These are phyloP conservation scores for Tricholoma matsutake DNA, from an alignment of 768 basidiomycete species.

Conservation along the genomic window DNA sequence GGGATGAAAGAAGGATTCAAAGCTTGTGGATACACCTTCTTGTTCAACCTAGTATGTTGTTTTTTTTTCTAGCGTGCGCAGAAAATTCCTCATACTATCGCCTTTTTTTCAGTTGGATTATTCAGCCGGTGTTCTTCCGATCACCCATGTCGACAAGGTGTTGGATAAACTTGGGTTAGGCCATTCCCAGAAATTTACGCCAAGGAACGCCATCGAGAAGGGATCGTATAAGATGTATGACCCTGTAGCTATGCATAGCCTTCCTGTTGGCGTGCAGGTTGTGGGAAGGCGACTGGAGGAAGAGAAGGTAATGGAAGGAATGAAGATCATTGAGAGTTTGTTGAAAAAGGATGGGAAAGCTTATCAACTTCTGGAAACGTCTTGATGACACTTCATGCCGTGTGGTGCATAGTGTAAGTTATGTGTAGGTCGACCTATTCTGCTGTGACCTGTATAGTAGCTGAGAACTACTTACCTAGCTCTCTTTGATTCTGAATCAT, in stretches of 20 bases:
- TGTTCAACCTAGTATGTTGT: conserved; percentile 57
- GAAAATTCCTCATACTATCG: neutral
- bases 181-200: conserved; percentile 21
- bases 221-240: conserved; percentile 50
- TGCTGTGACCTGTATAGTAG: no score
- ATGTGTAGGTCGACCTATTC: no score
- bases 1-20: conserved; percentile 51
- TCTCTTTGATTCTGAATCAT: no score
- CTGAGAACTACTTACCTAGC: no score
- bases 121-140: conserved; percentile 55
- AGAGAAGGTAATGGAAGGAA: conserved; percentile 60
- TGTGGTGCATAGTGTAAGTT: no score
- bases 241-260: conserved; percentile 49
- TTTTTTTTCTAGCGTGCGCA: neutral
- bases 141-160: conserved; percentile 47
- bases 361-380: conserved; percentile 17
- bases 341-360: conserved; percentile 25
- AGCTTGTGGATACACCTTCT: conserved; percentile 55
- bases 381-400: neutral
- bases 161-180: conserved; percentile 36
- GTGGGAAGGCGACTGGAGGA: conserved; percentile 59
- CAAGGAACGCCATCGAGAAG: conserved; percentile 42
- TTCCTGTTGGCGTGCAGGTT: conserved; percentile 61
- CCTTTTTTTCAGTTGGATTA: conserved; percentile 37
- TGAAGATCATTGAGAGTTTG: conserved; percentile 47